Conservation (phyloP, 2,329 filamentous ascomycete genomes). For the Dothidotthia symphoricarpi region DNA sequence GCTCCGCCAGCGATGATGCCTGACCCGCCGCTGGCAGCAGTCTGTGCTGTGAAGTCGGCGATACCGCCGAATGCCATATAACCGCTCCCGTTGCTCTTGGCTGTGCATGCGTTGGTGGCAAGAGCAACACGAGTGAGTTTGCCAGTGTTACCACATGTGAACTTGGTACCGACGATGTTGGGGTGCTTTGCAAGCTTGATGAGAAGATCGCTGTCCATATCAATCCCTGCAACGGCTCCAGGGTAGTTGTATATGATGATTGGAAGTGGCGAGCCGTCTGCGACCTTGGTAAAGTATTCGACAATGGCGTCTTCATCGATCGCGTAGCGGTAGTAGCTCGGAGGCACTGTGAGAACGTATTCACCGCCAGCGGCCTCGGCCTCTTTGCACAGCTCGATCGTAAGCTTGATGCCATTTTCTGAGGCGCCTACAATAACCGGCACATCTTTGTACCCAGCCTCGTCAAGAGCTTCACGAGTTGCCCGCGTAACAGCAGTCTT, state of each 20-base stretch:
- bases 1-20: conserved; percentile 84
- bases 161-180: conserved; percentile 86
- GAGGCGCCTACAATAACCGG: conserved; percentile 81
- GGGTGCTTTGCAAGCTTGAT: conserved; percentile 75
- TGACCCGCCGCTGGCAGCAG: conserved; percentile 72
- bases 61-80: conserved; percentile 89
- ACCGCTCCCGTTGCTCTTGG: conserved; percentile 47
- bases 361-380: conserved; percentile 70
- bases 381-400: conserved; percentile 70
- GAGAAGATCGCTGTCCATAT: conserved; percentile 85
- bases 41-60: conserved; percentile 83
- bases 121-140: conserved; percentile 80
- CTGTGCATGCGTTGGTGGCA: conserved; percentile 69
- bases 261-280: conserved; percentile 72
- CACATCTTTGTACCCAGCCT: conserved; percentile 71
- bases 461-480: conserved; percentile 77
- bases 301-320: conserved; percentile 72
- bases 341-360: conserved; percentile 75
- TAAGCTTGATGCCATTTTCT: conserved; percentile 77
- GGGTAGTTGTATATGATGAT: conserved; percentile 90
- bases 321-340: conserved; percentile 77
- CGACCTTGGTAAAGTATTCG: conserved; percentile 72
- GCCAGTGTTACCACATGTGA: conserved; percentile 87
- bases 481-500: conserved; percentile 72
- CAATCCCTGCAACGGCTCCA: conserved; percentile 79